These are phyloP conservation scores for Torulaspora maleeae DNA, from an alignment of 805 yeast genomes.

Conservation along the genomic window DNA sequence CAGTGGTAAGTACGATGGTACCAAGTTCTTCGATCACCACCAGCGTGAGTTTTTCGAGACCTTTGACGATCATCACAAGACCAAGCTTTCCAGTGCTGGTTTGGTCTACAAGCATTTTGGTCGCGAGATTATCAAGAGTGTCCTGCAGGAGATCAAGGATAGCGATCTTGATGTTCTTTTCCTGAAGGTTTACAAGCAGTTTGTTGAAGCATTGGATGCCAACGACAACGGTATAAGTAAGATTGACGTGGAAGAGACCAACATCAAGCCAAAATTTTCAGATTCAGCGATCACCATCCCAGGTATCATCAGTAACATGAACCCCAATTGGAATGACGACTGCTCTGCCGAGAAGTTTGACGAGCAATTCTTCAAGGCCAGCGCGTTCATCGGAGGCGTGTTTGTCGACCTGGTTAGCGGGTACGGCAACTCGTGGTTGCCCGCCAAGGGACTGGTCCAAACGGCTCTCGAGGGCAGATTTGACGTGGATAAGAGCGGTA, in stretches of 20 bases:
- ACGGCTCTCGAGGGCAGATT: slow-evolving; percentile 59
- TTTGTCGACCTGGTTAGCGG: slow-evolving; percentile 63
- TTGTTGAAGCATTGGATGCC: slow-evolving; percentile 90
- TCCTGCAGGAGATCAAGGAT: slow-evolving; percentile 4
- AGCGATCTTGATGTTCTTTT: slow-evolving; percentile 60
- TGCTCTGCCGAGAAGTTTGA: slow-evolving; percentile 64
- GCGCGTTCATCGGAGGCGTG: slow-evolving; percentile 75
- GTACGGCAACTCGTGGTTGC: slow-evolving; percentile 84
- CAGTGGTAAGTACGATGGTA: slow-evolving; percentile 72
- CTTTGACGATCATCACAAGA: slow-evolving; percentile 56
- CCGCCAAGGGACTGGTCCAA: slow-evolving; percentile 75
- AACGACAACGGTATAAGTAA: slow-evolving; percentile 89
- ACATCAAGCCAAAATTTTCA: slow-evolving; percentile 57
- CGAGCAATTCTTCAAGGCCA: slow-evolving; percentile 61
- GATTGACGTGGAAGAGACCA: slow-evolving; percentile 41
- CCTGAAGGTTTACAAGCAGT: slow-evolving; percentile 74
- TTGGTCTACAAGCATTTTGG: slow-evolving; percentile 85
- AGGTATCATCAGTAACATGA: slow-evolving; percentile 67
- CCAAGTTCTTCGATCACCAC: slow-evolving; percentile 90
- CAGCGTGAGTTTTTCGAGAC: slow-evolving; percentile 85
- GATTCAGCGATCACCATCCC: slow-evolving; percentile 75
- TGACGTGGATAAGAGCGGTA: slow-evolving; percentile 61
- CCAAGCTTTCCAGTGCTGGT: slow-evolving; percentile 92
- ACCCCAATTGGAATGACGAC: slow-evolving; percentile 80
- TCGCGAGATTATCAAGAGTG: slow-evolving; percentile 17